A percentile compares a stretch with the other conserved stretches of the same genome.
Evolutionary conservation across 2,329 filamentous ascomycete species (phyloP).

Genomic region (Fusarium sterilihyphosum): DNA sequence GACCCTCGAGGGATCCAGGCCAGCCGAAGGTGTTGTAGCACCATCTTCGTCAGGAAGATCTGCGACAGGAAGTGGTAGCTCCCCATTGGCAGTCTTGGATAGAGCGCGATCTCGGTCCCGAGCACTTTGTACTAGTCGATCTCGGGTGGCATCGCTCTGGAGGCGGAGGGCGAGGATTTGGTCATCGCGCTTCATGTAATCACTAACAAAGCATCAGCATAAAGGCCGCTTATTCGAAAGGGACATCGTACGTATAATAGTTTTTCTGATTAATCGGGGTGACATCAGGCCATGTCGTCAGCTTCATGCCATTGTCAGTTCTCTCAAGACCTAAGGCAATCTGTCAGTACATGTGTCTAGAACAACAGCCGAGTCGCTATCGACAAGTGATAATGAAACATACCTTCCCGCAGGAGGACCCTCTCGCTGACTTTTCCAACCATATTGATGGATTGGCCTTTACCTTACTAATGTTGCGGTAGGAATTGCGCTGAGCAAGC

Average conservation of each 20-base stretch:
- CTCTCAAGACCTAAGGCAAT: conserved; percentile 79
- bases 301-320: conserved; percentile 98
- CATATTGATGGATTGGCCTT: conserved; percentile 53
- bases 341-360: conserved; percentile 39
- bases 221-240: neutral
- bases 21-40: conserved; percentile 65
- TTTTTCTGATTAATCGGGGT: conserved; percentile 99
- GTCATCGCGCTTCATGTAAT: conserved; percentile 98
- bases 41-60: conserved; percentile 69
- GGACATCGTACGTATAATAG: conserved; percentile 82
- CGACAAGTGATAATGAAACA: conserved; percentile 15
- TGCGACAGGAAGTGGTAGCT: conserved; percentile 68
- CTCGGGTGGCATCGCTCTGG: conserved; percentile 86
- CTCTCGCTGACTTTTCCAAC: conserved; percentile 73
- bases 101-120: conserved; percentile 89
- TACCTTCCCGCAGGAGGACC: conserved; percentile 71
- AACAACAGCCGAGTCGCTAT: conserved; percentile 12
- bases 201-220: conserved; percentile 61
- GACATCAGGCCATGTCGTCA: conserved; percentile 92
- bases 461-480: conserved; percentile 23
- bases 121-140: conserved; percentile 83
- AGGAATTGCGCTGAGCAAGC: conserved; percentile 19
- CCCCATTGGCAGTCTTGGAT: conserved; percentile 76
- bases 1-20: conserved; percentile 83
- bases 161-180: conserved; percentile 90